A percentile compares a stretch with the other conserved stretches of the same genome.
phyloP scores from a whole-genome alignment of 495 filamentous ascomycete species.

The Neurospora africana region DNA sequence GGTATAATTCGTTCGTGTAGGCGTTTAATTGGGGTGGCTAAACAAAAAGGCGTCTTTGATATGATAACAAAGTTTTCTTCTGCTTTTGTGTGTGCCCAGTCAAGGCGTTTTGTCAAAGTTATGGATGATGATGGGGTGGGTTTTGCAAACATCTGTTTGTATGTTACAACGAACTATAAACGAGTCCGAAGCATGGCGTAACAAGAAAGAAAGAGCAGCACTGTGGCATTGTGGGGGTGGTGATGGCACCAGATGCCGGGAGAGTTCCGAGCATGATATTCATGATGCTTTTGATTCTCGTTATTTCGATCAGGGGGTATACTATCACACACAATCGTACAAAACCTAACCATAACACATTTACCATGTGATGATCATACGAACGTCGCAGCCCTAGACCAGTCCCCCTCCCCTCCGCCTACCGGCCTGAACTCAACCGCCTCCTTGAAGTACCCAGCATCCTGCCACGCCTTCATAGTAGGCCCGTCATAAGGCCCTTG shows the following conservation, averaged over 20 bases:
- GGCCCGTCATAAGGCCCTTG: slow-evolving; percentile 79
- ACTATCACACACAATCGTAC: background rate
- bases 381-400: slow-evolving; percentile 55
- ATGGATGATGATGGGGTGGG: background rate
- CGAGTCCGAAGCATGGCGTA: background rate
- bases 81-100: background rate
- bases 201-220: too few species aligned
- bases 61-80: background rate
- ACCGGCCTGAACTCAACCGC: slow-evolving; percentile 75
- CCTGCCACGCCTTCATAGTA: slow-evolving; percentile 81
- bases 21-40: background rate
- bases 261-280: background rate
- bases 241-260: background rate
- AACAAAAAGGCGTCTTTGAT: background rate
- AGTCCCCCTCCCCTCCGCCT: slow-evolving; percentile 42
- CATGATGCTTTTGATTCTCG: background rate
- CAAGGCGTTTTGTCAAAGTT: background rate
- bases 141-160: background rate
- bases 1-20: background rate
- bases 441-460: slow-evolving; percentile 88
- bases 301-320: background rate
- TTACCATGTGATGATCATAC: slow-evolving; percentile 27
- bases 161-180: background rate
- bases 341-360: background rate
- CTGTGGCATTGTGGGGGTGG: background rate